These are phyloP conservation scores for Waltergamsia citrina DNA, from an alignment of 2,329 filamentous ascomycete genomes.

Conservation along the genomic window DNA sequence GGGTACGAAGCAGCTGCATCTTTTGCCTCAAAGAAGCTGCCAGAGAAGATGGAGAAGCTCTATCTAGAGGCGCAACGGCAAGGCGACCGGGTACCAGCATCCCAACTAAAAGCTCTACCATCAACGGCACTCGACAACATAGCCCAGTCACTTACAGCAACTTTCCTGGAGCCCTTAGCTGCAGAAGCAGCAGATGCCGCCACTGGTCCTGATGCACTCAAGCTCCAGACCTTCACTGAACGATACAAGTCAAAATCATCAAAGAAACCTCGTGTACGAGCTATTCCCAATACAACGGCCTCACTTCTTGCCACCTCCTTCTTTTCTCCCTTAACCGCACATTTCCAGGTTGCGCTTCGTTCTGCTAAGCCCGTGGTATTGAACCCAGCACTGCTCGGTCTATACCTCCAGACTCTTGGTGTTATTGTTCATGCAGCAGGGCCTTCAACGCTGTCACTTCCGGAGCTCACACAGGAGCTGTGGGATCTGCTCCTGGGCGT, in stretches of 20 bases:
- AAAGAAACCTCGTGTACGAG: constrained; percentile 32
- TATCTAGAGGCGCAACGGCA: constrained; percentile 39
- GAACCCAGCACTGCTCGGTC: constrained; percentile 64
- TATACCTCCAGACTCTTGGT: constrained; percentile 79
- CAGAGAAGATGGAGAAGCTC: constrained; percentile 61
- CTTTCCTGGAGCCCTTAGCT: constrained; percentile 74
- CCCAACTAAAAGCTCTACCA: constrained; percentile 40
- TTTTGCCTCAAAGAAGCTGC: constrained; percentile 77
- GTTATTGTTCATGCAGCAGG: constrained; percentile 77
- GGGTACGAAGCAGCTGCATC: constrained; percentile 36
- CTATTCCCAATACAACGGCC: constrained; percentile 69
- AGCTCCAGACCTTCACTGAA: constrained; percentile 81
- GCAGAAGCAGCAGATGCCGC: constrained; percentile 70
- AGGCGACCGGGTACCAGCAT: constrained; percentile 13
- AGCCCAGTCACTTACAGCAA: constrained; percentile 55
- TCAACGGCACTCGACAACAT: constrained; percentile 58
- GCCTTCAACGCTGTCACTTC: constrained; percentile 64
- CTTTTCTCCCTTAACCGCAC: constrained; percentile 78
- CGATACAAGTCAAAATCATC: constrained; percentile 21
- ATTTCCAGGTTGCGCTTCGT: constrained; percentile 60
- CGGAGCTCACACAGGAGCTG: constrained; percentile 74
- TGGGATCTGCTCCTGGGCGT: constrained; percentile 73
- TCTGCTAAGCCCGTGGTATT: constrained; percentile 51
- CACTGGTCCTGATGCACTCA: constrained; percentile 74
- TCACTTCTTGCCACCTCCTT: constrained; percentile 66